These are phyloP conservation scores for Mixia osmundae DNA, from an alignment of 1,284 basidiomycete species.

Conservation along the genomic window DNA sequence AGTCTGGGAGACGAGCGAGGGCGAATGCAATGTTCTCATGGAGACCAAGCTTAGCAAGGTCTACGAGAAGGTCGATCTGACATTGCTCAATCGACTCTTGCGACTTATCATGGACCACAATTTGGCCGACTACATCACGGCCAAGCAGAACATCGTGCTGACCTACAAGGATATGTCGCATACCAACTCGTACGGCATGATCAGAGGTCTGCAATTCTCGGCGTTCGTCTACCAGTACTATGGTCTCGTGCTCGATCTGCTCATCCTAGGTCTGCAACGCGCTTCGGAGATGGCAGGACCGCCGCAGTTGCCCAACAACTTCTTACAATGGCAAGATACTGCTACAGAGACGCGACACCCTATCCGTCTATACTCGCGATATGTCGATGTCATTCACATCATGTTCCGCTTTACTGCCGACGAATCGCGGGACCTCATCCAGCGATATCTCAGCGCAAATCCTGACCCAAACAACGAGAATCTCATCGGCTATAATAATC, in stretches of 20 bases:
- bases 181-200: constrained; percentile 73
- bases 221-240: constrained; percentile 56
- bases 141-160: constrained; percentile 84
- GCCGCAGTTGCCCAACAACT: constrained; percentile 82
- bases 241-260: constrained; percentile 35
- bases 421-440: constrained; percentile 89
- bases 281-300: constrained; percentile 94
- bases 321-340: constrained; percentile 81
- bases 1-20: constrained; percentile 88
- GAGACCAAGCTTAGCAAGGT: constrained; percentile 87
- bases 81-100: constrained; percentile 70
- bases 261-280: constrained; percentile 77
- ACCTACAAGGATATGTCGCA: constrained; percentile 91
- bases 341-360: constrained; percentile 82
- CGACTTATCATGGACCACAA: constrained; percentile 92
- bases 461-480: constrained; percentile 98
- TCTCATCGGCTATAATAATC: constrained; percentile 97
- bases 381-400: constrained; percentile 77
- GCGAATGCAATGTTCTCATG: constrained; percentile 92
- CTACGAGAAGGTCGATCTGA: constrained; percentile 93
- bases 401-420: constrained; percentile 97
- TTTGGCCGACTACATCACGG: constrained; percentile 88
- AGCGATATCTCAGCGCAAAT: constrained; percentile 72
- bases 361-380: constrained; percentile 75
- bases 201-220: constrained; percentile 84